Base-by-base conservation (phyloP, 139 green algal genomes). In the Microglena sp. region DNA sequence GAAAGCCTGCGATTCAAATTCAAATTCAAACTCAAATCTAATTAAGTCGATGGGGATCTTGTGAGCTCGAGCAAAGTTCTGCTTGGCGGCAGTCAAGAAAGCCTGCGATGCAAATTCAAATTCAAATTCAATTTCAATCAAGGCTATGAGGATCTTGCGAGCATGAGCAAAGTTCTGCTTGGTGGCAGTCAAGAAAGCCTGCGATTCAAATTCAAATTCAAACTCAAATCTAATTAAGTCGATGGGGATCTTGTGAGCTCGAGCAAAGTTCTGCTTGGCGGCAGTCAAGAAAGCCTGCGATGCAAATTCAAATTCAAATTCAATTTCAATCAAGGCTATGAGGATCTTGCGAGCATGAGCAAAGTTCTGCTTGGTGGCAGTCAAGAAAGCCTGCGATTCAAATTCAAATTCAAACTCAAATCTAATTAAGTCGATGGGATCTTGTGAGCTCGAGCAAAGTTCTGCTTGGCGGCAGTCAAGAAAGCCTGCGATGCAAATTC, bases 21-120 rank as follows among this genome's bases (percentile, higher is more conserved):
- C n/a, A n/a, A n/a, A n/a, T n/a, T 79, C 68, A 74, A 87, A 89
- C 45, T 92, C 82, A 73, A 93, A 93, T 63, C 87, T 82, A 22
- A 92, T 77, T 27, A 76, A 60, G n/a, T n/a, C n/a, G n/a, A n/a
- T n/a, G n/a, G n/a, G n/a, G n/a, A n/a, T n/a, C n/a, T n/a, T n/a
- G n/a, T n/a, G n/a, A n/a, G n/a, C n/a, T n/a, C n/a, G n/a, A n/a
- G n/a, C n/a, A n/a, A n/a, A n/a, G n/a, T n/a, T n/a, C n/a, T n/a
- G n/a, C n/a, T n/a, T n/a, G n/a, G n/a, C n/a, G n/a, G n/a, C n/a
- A n/a, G n/a, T n/a, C n/a, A n/a, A n/a, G n/a, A n/a, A n/a, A n/a
- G n/a, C n/a, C n/a, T n/a, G n/a, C n/a, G n/a, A n/a, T n/a, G n/a
- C n/a, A n/a, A n/a, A n/a, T n/a, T n/a, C n/a, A n/a, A n/a, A n/a